Base-by-base conservation (phyloP, 768 basidiomycete species). In the Coprinopsis sp. region DNA sequence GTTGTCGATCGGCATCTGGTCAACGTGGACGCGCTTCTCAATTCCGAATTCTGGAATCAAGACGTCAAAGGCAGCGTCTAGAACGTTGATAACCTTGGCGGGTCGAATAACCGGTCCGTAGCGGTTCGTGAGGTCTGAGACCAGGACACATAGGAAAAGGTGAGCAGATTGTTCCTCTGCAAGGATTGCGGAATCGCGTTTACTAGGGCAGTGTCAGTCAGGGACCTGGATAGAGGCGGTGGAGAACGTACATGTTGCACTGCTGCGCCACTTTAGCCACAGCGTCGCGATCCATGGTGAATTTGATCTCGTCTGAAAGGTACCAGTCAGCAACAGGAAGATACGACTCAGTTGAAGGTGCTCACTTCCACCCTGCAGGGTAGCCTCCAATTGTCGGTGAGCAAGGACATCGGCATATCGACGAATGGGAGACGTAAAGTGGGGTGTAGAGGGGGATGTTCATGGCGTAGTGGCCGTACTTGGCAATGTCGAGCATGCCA, bases 1-100 rank as follows among this genome's bases (percentile, higher is more conserved):
- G 57, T 95, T 97, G 87, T 96, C 91, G 49, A 96, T 91, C 21
- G 96, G 95, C 91, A 99, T 96, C 68, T 98, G 93, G 62, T 98
- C 96, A 33, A 94, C 91, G 58, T 98, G 96, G 2, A 98, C 94
- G 29, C 96, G 81, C 73, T 99, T 99, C 72, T 99, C 96, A 55
- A 99, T 97, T 25, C 95, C 91, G 61, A 98, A 98, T 64, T 98
- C 96, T 33, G 91, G 88, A 11, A 98, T 82, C 25, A 95, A 70
- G 23, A 99, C 95, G 59, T 99, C 96, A 57, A 97, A 98, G 1
- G 96, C 96, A 42, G 91, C 88, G 59, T 99, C 96, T n/a, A 97
- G 77, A 25, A 99, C 95, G 49, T 87, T 87, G 36, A 94, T 87
- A 49, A 99, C 95, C 56, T 82, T 86, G n/a, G 92, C 96, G 62